These are phyloP conservation scores for Mortierella sp. DNA, from an alignment of 371 early-diverging fungal genomes.

Conservation along the genomic window DNA sequence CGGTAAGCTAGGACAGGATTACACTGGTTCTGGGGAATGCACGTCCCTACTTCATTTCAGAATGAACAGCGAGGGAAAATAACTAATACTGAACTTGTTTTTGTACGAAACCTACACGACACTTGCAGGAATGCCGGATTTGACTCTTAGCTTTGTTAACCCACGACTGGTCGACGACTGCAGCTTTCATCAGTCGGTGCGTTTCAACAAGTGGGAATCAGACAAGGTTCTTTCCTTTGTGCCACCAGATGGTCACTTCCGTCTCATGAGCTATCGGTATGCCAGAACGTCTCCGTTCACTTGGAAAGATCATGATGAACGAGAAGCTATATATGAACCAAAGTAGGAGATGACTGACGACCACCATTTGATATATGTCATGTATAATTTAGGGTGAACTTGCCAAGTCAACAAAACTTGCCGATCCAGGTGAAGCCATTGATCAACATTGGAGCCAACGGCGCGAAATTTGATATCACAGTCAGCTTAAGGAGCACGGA, in stretches of 20 bases:
- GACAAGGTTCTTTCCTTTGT: conserved; percentile 90
- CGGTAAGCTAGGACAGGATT: conserved; percentile 59
- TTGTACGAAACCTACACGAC: no score
- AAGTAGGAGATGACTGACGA: background rate
- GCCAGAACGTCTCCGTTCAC: background rate
- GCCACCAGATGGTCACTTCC: conserved; percentile 95
- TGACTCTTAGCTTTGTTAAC: conserved; percentile 81
- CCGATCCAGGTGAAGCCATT: conserved; percentile 78
- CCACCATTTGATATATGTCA: background rate
- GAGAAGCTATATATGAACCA: background rate
- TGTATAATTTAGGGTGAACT: conserved; percentile 61
- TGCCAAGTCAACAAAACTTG: conserved; percentile 73
- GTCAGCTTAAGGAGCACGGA: conserved; percentile 76
- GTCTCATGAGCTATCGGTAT: conserved; percentile 87
- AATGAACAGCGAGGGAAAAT: no score
- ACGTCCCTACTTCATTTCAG: no score
- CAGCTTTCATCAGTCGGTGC: conserved; percentile 93
- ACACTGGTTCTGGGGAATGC: no score
- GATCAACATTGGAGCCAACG: conserved; percentile 64
- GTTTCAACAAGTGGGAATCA: conserved; percentile 83
- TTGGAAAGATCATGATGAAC: background rate
- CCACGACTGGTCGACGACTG: conserved; percentile 83
- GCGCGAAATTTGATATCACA: conserved; percentile 78
- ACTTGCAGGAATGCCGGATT: conserved; percentile 86
- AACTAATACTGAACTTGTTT: conserved; percentile 4